These are phyloP conservation scores for Clonostachys rosea DNA, from an alignment of 2,329 filamentous ascomycete genomes.

Conservation along the genomic window DNA sequence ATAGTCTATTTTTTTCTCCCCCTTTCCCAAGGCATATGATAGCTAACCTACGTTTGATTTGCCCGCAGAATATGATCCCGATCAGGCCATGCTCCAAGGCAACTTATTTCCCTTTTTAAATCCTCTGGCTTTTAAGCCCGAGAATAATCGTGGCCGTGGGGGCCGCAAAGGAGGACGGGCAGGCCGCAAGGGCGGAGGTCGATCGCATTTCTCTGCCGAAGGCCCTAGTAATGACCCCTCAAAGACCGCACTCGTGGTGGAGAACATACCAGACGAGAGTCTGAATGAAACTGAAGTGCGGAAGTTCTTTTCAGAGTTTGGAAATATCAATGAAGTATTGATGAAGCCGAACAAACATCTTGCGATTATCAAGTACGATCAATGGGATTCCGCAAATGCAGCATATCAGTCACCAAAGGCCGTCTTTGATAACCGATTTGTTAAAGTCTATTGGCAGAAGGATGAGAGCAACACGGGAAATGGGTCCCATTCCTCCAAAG, in stretches of 20 bases:
- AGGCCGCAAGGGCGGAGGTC: conserved; percentile 24
- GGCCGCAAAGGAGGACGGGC: conserved; percentile 25
- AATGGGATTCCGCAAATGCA: conserved; percentile 60
- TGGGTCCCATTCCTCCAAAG: neutral
- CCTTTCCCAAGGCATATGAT: too few species aligned
- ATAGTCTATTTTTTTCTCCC: neutral
- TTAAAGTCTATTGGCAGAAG: conserved; percentile 78
- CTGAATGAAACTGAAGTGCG: conserved; percentile 62
- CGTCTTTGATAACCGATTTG: conserved; percentile 81
- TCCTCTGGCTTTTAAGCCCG: conserved; percentile 11
- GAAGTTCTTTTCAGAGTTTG: conserved; percentile 69
- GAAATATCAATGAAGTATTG: conserved; percentile 56
- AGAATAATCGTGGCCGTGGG: conserved; percentile 22
- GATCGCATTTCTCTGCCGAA: conserved; percentile 59
- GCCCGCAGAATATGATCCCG: conserved; percentile 25
- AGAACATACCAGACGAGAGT: conserved; percentile 70
- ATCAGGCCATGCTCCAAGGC: conserved; percentile 11
- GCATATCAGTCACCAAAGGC: conserved; percentile 75
- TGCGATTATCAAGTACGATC: conserved; percentile 65
- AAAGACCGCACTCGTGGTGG: conserved; percentile 68
- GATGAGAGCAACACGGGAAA: conserved; percentile 35
- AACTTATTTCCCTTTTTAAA: neutral
- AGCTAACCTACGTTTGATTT: conserved; percentile 3
- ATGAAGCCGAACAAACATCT: conserved; percentile 64
- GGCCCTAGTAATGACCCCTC: conserved; percentile 58